Base-by-base conservation (phyloP, 169 alveolate species). In the Plasmodium sp. region DNA sequence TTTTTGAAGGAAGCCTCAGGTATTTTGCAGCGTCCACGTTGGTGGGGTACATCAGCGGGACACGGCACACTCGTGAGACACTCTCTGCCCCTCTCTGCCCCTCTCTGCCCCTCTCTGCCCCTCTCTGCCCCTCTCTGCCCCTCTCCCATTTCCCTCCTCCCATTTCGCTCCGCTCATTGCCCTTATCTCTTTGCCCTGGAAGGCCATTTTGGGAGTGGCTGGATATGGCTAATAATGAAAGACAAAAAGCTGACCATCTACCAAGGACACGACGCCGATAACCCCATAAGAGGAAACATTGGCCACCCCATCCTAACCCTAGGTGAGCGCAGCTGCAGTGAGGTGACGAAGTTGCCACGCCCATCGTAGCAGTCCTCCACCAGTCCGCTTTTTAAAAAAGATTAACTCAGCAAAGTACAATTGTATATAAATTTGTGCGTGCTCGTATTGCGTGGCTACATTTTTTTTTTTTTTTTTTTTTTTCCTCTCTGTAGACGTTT, bases 161-260 rank as follows among this genome's bases (percentile, higher is more conserved):
- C 27, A 22, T 22, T 22, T 22, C 27, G n/a, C n/a, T n/a, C n/a
- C n/a, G n/a, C n/a, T n/a, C n/a, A n/a, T n/a, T n/a, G n/a, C n/a
- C n/a, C n/a, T n/a, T n/a, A n/a, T n/a, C n/a, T n/a, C n/a, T n/a
- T n/a, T n/a, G n/a, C 27, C 27, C 27, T 27, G 39, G 39, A 81
- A 84, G 96, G 93, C 10, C 97, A 97, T 77, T 97, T 97, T 94
- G 99, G 99, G 9, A 97, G 99, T 77, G 99, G 99, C 9, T 98
- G 99, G 99, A 98, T 98, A 48, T 98, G 99, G 99, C 93, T 98
- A 67, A 98, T 98, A 45, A 93, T 80, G 39, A 83, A 93, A 18
- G 93, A 95, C 62, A 62, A 93, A 18, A 81, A 97, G 84, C 96
- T 98, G 33, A 96, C 97, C 90, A 95, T 97, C 81, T 96, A 95